Conservation (phyloP, 2,329 filamentous ascomycete genomes). For the Pseudopyricularia javanii region DNA sequence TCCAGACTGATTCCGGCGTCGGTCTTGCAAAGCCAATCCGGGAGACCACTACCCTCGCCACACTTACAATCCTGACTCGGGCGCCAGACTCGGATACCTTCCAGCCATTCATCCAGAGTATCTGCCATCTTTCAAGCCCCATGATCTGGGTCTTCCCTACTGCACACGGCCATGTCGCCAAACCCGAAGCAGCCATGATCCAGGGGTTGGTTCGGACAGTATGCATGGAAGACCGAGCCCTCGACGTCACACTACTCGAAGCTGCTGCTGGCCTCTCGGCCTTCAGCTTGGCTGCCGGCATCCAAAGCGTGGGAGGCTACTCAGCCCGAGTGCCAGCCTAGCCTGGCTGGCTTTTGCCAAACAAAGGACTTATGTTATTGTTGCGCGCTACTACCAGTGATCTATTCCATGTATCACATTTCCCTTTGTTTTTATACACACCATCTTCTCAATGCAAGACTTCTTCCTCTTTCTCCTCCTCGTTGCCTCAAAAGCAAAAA, state of each 20-base stretch:
- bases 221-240: not conserved
- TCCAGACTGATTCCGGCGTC: not conserved
- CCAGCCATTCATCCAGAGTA: not conserved
- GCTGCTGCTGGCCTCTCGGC: not conserved
- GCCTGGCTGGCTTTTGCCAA: too few species aligned
- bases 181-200: not conserved
- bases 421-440: too few species aligned
- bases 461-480: too few species aligned
- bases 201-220: not conserved
- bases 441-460: too few species aligned
- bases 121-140: not conserved
- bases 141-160: not conserved
- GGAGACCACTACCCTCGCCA: not conserved
- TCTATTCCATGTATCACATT: too few species aligned
- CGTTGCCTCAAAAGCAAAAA: too few species aligned
- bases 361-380: too few species aligned
- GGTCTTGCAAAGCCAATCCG: not conserved
- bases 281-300: not conserved
- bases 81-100: not conserved
- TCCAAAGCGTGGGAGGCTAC: not conserved
- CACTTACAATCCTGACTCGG: not conserved
- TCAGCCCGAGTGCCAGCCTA: not conserved
- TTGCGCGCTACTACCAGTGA: too few species aligned
- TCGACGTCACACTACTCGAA: not conserved
- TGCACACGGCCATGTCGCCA: not conserved